These are phyloP conservation scores for Xylaria nigripes DNA, from an alignment of 495 filamentous ascomycete genomes.

Conservation along the genomic window DNA sequence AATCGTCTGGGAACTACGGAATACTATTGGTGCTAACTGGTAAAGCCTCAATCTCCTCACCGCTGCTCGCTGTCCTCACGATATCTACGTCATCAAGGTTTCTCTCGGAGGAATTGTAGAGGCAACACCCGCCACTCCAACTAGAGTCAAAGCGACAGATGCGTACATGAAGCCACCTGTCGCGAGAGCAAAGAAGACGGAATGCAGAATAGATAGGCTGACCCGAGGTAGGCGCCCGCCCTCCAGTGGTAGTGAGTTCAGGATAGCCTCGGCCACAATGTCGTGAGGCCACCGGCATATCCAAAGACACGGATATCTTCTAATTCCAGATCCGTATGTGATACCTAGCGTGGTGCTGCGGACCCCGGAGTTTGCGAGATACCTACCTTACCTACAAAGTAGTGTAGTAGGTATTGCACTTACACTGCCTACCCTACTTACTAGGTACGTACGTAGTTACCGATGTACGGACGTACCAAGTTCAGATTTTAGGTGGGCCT, in stretches of 20 bases:
- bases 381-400: too few species aligned
- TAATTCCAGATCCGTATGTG: background rate
- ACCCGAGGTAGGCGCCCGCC: background rate
- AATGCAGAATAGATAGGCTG: background rate
- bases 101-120: background rate
- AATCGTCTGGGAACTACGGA: too few species aligned
- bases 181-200: background rate
- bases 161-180: background rate
- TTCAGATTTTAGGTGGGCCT: too few species aligned
- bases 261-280: background rate
- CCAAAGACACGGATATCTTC: background rate
- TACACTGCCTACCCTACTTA: too few species aligned
- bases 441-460: too few species aligned
- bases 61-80: too few species aligned
- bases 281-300: background rate
- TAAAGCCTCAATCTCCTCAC: too few species aligned
- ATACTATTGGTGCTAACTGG: too few species aligned
- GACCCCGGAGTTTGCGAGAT: background rate
- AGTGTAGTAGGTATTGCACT: too few species aligned
- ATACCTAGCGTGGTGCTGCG: background rate
- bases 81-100: background rate
- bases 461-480: too few species aligned
- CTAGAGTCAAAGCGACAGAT: background rate
- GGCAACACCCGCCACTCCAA: background rate
- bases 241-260: background rate